A percentile compares a stretch with the other conserved stretches of the same genome.
phyloP scores from a whole-genome alignment of 371 early-diverging fungal genomes.

The Mortierella sp. region DNA sequence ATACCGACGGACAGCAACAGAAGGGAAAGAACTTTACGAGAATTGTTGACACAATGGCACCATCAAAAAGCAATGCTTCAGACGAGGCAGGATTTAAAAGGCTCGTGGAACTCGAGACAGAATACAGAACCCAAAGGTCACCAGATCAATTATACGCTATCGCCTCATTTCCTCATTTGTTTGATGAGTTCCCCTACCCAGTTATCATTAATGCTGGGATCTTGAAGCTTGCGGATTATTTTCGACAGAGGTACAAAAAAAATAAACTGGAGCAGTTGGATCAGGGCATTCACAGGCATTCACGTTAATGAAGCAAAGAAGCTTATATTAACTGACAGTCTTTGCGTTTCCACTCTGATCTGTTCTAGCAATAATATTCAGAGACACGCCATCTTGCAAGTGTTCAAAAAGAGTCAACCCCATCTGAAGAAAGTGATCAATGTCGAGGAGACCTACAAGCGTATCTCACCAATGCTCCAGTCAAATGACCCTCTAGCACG shows the following conservation, averaged over 20 bases:
- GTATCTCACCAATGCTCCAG: conserved; percentile 64
- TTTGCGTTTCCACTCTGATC: neutral
- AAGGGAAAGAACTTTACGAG: too few relatives aligned
- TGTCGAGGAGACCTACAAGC: conserved; percentile 65
- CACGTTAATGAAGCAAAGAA: neutral
- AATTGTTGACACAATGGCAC: conserved; percentile 4
- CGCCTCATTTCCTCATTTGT: conserved; percentile 63
- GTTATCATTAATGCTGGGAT: conserved; percentile 69
- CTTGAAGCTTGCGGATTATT: conserved; percentile 72
- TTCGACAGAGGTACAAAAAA: conserved; percentile 59
- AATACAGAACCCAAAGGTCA: conserved; percentile 42
- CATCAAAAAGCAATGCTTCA: conserved; percentile 9
- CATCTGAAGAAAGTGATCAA: conserved; percentile 68
- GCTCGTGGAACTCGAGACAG: conserved; percentile 44
- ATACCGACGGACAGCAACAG: too few relatives aligned
- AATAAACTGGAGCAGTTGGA: neutral
- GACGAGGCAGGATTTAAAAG: conserved; percentile 49
- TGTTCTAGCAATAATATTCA: conserved; percentile 62
- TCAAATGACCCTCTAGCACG: conserved; percentile 70
- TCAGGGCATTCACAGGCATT: neutral
- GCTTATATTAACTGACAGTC: neutral
- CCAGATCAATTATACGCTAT: conserved; percentile 66
- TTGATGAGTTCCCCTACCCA: conserved; percentile 67
- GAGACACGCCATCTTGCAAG: conserved; percentile 58
- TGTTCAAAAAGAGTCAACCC: conserved; percentile 66